Evolutionary conservation across 2,329 filamentous ascomycete genomes (phyloP), one percentile per base, ranked within the genome.

Genomic region (Seiridium unicorne): DNA sequence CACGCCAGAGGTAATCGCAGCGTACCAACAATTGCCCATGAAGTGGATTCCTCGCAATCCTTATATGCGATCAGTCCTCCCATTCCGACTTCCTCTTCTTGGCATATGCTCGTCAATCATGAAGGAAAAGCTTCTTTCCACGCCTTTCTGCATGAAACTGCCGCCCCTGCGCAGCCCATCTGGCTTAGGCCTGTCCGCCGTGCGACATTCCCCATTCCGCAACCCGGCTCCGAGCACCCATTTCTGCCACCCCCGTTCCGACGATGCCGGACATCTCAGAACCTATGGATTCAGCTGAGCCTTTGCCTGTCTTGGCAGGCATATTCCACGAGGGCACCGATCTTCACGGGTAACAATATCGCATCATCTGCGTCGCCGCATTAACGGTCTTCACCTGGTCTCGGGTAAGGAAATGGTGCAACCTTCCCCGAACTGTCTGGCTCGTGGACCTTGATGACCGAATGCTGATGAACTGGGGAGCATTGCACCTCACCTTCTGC

Each of bases 261-360:
- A 9, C 35, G 44, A 13, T 49, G 31, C 3, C 32, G 2, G 31
- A 10, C 7, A 49, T 49, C 47, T 32, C 32, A 31, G 18, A 49
- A 11, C 18, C 18, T 26, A 34, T 49, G 35, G 18, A 31, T 32
- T 32, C 26, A 49, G 49, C 49, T 35, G 26, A 53, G 49, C 35
- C 49, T 53, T 53, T 53, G 26, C 49, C 49, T 35, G 49, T 53
- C 49, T 53, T 53, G 35, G 49, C 49, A 53, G 49, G 49, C 49
- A 36, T 36, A 36, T 26, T 35, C 10, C 13, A 3, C 49, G 3
- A n/a, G n/a, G 49, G 18, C 18, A 34, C 49, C 32, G n/a, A 36
- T 34, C 13, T 40, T 38, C 11, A 53, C 49, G 6, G 11, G 11
- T 8, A n/a, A 11, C 31, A 40, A 13, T 8, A 8, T 13, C 5